Evolutionary conservation across 1,284 basidiomycete genomes (phyloP), one percentile per base, ranked within the genome.

Genomic region (Trichosporon asahii): DNA sequence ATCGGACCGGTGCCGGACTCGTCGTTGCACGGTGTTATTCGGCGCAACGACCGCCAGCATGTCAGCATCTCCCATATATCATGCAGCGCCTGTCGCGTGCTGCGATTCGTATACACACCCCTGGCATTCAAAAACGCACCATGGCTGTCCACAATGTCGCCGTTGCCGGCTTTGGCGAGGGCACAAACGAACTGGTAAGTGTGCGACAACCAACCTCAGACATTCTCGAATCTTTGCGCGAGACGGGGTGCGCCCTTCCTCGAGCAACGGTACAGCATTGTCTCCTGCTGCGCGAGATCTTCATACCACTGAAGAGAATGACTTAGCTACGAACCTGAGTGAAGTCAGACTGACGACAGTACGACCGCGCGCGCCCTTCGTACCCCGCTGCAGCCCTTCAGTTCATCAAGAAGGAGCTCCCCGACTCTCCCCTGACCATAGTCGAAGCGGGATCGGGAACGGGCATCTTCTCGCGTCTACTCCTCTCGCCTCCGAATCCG

Each of bases 401-500:
- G 15, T 73, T 76, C 44, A 77, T 85, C 68, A 74, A 78, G 66
- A 57, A 25, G 35, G 8, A 46, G 4, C 27, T 76, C 40, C 35
- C 63, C 1, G 65, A 64, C 9, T 3, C 31, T 21, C 14, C 15
- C 5, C 37, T 46, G 7, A 77, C 71, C 27, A 76, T 82, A 71
- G 73, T 82, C 72, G 84, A 83, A 70, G 78, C 78, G 18, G 83
- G 80, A 7, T 72, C 79, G 21, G 85, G 84, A 0, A 85, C 84
- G 0, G 85, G 85, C 31, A 82, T 86, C 71, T 85, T 85, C 73
- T 78, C 82, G 0, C 78, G 84, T 6, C 78, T 83, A 15, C 74
- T 86, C 37, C 74, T 85, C 27, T 53, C 72, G 1, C 77, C 82
- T 0, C 81, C 82, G 0, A 66, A 68, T 0, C n/a, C 73, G 2